Evolutionary conservation across 2,329 filamentous ascomycete genomes (phyloP).

Genomic region (Westerdykella ornata): DNA sequence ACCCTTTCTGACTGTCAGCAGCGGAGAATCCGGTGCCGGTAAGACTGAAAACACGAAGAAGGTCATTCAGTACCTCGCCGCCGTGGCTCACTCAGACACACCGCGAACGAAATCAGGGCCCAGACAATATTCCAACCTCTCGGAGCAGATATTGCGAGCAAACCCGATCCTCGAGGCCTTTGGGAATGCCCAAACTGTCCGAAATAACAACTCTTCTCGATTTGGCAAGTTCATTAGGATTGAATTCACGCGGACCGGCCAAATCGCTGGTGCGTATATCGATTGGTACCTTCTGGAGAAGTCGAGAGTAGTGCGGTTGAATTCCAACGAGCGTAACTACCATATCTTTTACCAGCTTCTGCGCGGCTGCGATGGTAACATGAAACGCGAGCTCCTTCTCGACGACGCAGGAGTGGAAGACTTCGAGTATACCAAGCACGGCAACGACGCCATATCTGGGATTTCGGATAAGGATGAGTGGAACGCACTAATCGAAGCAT

Average conservation of each 20-base stretch:
- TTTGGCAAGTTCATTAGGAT: conserved; percentile 99
- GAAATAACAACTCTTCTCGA: conserved; percentile 96
- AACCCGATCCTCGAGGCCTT: conserved; percentile 98
- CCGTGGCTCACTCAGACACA: conserved; percentile 80
- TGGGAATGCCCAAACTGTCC: conserved; percentile 93
- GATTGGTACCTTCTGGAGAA: conserved; percentile 99
- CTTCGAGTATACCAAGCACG: conserved; percentile 85
- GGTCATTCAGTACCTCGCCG: conserved; percentile 95
- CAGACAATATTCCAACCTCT: conserved; percentile 73
- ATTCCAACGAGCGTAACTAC: conserved; percentile 85
- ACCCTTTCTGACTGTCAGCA: conserved; percentile 23
- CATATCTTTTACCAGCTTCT: conserved; percentile 96
- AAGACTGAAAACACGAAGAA: conserved; percentile 99
- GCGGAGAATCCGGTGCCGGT: conserved; percentile 90
- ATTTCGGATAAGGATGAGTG: conserved; percentile 89
- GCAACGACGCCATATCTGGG: conserved; percentile 84
- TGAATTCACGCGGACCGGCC: conserved; percentile 79
- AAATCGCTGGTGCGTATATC: conserved; percentile 92
- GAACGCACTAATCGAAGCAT: conserved; percentile 83
- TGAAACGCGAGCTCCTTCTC: conserved; percentile 72
- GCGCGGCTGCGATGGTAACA: conserved; percentile 66
- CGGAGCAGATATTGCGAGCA: conserved; percentile 89
- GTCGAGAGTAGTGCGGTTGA: conserved; percentile 89
- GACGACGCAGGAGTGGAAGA: conserved; percentile 70
- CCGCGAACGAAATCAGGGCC: conserved; percentile 53